Conservation (phyloP, 1,139 yeast species). For the Blastobotrys illinoisensis region DNA sequence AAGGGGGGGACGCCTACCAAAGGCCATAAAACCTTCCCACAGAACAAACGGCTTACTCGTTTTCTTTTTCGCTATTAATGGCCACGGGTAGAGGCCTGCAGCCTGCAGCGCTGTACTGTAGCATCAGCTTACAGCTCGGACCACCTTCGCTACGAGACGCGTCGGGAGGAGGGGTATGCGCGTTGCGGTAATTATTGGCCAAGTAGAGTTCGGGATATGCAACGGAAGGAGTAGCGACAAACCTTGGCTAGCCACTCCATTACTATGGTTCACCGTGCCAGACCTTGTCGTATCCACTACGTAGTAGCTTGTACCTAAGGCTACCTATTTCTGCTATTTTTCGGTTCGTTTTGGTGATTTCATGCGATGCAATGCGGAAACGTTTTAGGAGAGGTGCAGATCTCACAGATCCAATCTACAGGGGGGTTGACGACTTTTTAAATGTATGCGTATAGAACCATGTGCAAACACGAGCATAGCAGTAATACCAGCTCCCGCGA, state of each 20-base stretch:
- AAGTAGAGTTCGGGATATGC: too few species aligned
- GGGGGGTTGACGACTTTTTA: background rate
- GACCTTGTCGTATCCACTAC: background rate
- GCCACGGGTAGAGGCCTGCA: background rate
- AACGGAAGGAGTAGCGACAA: background rate
- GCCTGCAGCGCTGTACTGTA: background rate
- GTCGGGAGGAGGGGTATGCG: background rate
- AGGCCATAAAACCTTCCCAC: background rate
- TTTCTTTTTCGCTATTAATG: background rate
- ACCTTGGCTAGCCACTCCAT: background rate
- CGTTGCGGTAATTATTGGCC: too few species aligned
- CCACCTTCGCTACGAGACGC: background rate
- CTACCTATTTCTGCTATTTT: background rate
- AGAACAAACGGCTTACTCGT: background rate
- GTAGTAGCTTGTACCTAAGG: background rate
- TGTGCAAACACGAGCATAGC: background rate
- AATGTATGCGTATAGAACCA: background rate
- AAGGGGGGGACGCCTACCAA: background rate
- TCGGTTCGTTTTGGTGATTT: background rate
- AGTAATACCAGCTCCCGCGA: background rate
- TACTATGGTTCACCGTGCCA: background rate
- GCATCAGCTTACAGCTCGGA: background rate
- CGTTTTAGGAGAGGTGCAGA: background rate
- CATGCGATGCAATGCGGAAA: background rate
- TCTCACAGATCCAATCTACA: background rate